A percentile compares a stretch with the other conserved stretches of the same genome.
Evolutionary conservation across 306 rosid genomes (phyloP).

Genomic region (Delonix regia): DNA sequence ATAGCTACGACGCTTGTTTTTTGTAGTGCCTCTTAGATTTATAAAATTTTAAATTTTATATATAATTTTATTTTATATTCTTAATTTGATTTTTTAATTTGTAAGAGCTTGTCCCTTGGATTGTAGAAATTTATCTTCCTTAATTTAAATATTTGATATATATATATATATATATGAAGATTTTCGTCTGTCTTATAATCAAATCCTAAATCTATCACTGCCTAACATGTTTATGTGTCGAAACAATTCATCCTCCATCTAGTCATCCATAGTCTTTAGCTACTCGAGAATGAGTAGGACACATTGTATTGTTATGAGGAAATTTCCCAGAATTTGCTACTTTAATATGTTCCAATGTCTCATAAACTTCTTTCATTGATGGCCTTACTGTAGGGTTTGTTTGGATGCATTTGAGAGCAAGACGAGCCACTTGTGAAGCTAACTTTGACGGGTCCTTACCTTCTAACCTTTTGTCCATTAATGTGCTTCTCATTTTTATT

Average conservation of each 20-base stretch:
- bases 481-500: constrained; percentile 53
- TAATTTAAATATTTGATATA: no score
- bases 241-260: constrained; percentile 32
- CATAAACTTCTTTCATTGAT: constrained; percentile 74
- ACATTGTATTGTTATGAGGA: constrained; percentile 44
- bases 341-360: constrained; percentile 61
- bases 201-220: no score
- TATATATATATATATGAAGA: no score
- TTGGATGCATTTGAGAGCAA: constrained; percentile 71
- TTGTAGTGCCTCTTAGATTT: no score
- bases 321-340: constrained; percentile 50
- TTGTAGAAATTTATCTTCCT: no score
- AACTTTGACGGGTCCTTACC: constrained; percentile 73
- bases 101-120: no score
- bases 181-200: no score
- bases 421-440: constrained; percentile 61
- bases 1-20: no score
- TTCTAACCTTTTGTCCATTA: constrained; percentile 69
- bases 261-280: constrained; percentile 44
- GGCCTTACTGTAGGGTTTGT: constrained; percentile 66
- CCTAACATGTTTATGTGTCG: no score
- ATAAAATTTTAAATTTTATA: no score
- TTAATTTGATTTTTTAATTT: no score
- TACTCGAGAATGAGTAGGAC: constrained; percentile 31
- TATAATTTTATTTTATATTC: no score